phyloP scores from a whole-genome alignment of 306 rosid genomes.

The Delonix regia region DNA sequence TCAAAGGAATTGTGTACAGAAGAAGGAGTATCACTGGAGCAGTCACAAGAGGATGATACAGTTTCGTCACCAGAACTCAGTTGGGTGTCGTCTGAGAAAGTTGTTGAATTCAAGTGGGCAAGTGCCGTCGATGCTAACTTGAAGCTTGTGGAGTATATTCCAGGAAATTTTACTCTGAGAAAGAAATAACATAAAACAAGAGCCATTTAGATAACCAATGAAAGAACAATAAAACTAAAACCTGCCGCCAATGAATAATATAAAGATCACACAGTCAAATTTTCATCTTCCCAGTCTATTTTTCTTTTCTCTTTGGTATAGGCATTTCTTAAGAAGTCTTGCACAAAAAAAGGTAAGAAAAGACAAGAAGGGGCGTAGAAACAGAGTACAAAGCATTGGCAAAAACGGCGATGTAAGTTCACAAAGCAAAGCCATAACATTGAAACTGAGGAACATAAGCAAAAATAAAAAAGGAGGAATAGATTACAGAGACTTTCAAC shows the following conservation, averaged over 20 bases:
- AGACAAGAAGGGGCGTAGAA: background rate
- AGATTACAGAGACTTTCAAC: background rate
- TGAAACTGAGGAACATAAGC: background rate
- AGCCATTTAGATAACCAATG: background rate
- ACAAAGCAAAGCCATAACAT: background rate
- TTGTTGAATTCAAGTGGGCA: constrained; percentile 25
- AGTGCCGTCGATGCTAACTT: constrained; percentile 40
- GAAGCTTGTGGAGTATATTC: constrained; percentile 1
- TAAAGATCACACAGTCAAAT: background rate
- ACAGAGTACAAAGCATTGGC: background rate
- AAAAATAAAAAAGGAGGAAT: background rate
- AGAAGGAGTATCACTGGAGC: background rate
- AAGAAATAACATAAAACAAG: constrained; percentile 27
- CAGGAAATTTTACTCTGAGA: constrained; percentile 1
- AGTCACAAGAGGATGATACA: background rate
- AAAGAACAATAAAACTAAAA: background rate
- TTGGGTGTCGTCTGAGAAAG: constrained; percentile 16
- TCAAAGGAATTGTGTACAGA: background rate
- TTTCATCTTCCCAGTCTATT: background rate
- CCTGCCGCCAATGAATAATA: background rate
- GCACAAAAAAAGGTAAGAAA: background rate
- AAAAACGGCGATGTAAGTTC: background rate
- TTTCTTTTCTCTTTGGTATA: background rate
- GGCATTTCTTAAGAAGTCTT: background rate
- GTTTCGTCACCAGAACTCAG: constrained; percentile 5